Evolutionary conservation across 2,329 filamentous ascomycete species (phyloP), one percentile per base, ranked within the genome.

Genomic region (Teratosphaeria viscida): DNA sequence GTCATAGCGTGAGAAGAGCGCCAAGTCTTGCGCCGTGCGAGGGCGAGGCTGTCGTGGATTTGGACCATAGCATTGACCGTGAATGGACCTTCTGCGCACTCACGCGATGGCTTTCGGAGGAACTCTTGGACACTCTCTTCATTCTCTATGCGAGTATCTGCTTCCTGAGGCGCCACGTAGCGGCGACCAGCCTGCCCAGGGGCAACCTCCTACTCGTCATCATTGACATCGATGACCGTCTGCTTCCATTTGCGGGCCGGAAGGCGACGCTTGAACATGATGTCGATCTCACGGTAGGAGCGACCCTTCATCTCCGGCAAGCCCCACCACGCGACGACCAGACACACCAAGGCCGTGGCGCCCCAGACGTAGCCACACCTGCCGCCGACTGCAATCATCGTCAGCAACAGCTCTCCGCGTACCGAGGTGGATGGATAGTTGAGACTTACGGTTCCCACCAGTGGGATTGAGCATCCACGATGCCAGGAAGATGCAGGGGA

Each of bases 271-370:
- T 75, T 77, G 76, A 83, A 84, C 68, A 84, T 57, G 65, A 84
- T 83, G 68, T 85, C 83, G 65, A 84, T 83, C 74, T 85, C 83
- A 63, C 82, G 82, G 74, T 78, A 85, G 32, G 82, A 81, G 47
- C 79, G 75, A 65, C 73, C 66, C 76, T 82, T 82, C 78, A 83
- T 81, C 77, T 84, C 81, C 8, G 81, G 81, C 56, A 84, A 57
- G 63, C 60, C 77, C 62, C 80, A 70, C 68, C 64, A 84, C 5
- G 82, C 75, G 62, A 78, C 61, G 62, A 79, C 64, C 56, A 78
- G 75, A 70, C 83, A 86, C 67, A 83, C 12, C 43, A 85, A 73
- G 39, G 75, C 84, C 14, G 85, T 82, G 54, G 73, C 81, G 64
- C 73, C 83, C 84, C 81, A 84, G 67, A 84, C 75, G 72, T 82